These are phyloP conservation scores for Zygosaccharomyces lentus DNA, from an alignment of 805 yeast genomes.

Conservation along the genomic window DNA sequence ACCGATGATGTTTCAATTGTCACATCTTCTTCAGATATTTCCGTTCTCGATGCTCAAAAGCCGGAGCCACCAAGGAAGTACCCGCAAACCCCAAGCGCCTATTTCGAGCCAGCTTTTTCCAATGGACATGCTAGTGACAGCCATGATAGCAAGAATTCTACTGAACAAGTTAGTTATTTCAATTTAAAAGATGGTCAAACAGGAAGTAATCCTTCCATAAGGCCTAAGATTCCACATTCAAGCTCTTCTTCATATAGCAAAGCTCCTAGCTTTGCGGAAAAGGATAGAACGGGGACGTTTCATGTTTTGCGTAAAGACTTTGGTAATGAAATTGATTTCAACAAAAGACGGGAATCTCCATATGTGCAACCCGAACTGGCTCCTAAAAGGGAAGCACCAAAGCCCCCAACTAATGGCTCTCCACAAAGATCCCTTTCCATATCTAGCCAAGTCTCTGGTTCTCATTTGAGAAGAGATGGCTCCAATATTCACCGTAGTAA, in stretches of 20 bases:
- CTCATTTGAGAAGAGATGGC: constrained; percentile 19
- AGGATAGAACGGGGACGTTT: constrained; percentile 44
- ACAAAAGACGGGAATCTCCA: constrained; percentile 72
- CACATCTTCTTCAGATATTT: constrained; percentile 31
- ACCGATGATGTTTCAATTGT: constrained; percentile 28
- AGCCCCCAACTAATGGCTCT: constrained; percentile 47
- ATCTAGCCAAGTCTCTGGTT: constrained; percentile 14
- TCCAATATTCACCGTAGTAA: constrained; percentile 10
- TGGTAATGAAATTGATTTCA: constrained; percentile 76
- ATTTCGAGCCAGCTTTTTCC: constrained; percentile 22
- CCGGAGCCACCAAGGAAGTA: constrained; percentile 25
- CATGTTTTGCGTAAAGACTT: constrained; percentile 60
- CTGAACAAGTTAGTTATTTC: constrained; percentile 31
- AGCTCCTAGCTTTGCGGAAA: constrained; percentile 6
- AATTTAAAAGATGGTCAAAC: constrained; percentile 23
- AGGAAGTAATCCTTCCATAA: constrained; percentile 17
- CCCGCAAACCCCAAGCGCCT: constrained; percentile 35
- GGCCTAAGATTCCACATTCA: constrained; percentile 11
- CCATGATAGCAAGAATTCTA: constrained; percentile 4
- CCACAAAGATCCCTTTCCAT: constrained; percentile 21
- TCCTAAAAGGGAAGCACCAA: constrained; percentile 69
- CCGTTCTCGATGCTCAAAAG: constrained; percentile 29
- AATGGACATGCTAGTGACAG: constrained; percentile 2
- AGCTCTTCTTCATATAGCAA: constrained; percentile 12
- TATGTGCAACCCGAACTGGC: constrained; percentile 54